These are phyloP conservation scores for Hortaea werneckii DNA, from an alignment of 2,329 filamentous ascomycete species.

Conservation along the genomic window DNA sequence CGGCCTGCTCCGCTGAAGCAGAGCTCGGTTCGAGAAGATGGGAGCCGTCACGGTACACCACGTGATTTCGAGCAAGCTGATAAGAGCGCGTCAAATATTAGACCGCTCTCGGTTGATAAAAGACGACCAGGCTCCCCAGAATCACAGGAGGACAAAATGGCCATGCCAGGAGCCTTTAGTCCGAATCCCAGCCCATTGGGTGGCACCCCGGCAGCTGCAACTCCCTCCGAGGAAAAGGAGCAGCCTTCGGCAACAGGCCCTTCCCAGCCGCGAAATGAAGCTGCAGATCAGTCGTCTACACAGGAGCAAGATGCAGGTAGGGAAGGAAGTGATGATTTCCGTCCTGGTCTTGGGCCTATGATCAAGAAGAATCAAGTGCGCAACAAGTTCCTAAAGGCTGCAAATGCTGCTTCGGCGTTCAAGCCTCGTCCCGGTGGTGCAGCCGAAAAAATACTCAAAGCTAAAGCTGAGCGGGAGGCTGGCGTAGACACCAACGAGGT, in stretches of 20 bases:
- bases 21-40: conserved; percentile 1
- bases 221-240: conserved; percentile 12
- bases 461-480: conserved; percentile 47
- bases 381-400: conserved; percentile 70
- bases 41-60: conserved; percentile 7
- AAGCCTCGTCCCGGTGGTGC: conserved; percentile 83
- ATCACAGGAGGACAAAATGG: neutral
- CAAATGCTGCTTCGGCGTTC: conserved; percentile 61
- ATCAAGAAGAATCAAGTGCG: conserved; percentile 68
- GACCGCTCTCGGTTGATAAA: conserved; percentile 2
- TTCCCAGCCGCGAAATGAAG: conserved; percentile 16
- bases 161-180: conserved; percentile 4
- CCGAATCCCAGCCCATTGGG: neutral
- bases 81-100: neutral
- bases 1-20: conserved; percentile 22
- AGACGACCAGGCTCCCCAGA: neutral
- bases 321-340: conserved; percentile 38
- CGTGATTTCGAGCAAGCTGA: neutral
- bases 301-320: neutral
- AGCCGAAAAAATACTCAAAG: conserved; percentile 56
- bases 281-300: neutral
- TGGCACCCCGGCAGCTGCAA: conserved; percentile 5
- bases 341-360: conserved; percentile 85
- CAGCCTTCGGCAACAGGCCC: conserved; percentile 5
- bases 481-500: conserved; percentile 50